Base-by-base conservation (phyloP, 495 filamentous ascomycete species). In the Aspergillus steynii region DNA sequence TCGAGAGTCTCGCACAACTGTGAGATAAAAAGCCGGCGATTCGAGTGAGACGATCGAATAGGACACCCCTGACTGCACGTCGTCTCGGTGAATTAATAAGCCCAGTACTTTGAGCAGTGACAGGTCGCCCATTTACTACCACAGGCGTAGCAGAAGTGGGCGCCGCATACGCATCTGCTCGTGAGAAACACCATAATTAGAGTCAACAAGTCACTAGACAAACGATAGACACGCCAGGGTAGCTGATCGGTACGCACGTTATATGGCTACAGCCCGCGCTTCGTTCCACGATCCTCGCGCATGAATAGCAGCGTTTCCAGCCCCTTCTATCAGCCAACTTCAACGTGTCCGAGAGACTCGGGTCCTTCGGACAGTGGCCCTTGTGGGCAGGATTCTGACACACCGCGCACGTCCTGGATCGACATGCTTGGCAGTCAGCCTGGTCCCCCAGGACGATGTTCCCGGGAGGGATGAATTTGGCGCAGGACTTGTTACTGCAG, bases 301-400 rank as follows among this genome's bases (percentile, higher is more conserved):
- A 89, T 58, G 82, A 80, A 63, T 82, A 84, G 66, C 86, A 89
- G 29, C 86, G 72, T 66, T 78, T 71, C 86, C 85, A 88, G 27
- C 84, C 82, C 25, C 79, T 75, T 42, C 70, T 76, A 61, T 83
- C 79, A 29, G 82, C 84, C 66, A 85, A 82, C 58, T 79, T 74
- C 14, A 89, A 64, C 2, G 85, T 85, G 3, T 79, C 80, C 25
- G 71, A 54, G 5, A 76, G 56, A 2, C 54, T 67, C 32, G 64
- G 60, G 47, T 76, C 74, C 52, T 83, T 76, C 8, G 84, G 83
- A 57, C 86, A 89, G 64, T 86, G 81, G 64, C 68, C 71, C 0
- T 83, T 75, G 52, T 86, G 83, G 1, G 63, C 49, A 1, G 54
- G 10, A 31, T 42, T 54, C 31, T 54, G 57, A 20, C 58, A 64